Base-by-base conservation (phyloP, 2,329 filamentous ascomycete genomes). In the Dryadomyces quercus-mongolicae region DNA sequence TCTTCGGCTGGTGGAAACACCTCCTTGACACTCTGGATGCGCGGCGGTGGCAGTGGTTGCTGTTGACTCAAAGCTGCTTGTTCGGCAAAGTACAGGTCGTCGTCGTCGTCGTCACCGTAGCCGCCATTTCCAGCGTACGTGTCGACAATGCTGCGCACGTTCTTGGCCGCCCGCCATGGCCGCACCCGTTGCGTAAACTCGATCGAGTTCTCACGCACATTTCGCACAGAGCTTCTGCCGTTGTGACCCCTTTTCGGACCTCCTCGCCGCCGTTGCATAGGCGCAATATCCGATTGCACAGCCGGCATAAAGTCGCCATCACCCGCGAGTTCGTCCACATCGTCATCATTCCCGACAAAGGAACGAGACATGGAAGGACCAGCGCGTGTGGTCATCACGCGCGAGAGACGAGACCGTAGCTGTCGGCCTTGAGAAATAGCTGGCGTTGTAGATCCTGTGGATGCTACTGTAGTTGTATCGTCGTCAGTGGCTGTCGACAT, bases 21-120 rank as follows among this genome's bases (percentile, higher is more conserved):
- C 65, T 97, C 93, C 59, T 81, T 84, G 22, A 90, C 78, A 15
- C 82, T 81, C 13, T 79, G 70, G 45, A 80, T 70, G 66, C 83
- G 82, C 1, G 79, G 73, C 12, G 72, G 70, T 10, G 21, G 13
- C 22, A 40, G 10, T 25, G 22, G 22, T 25, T 20, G 25, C 47
- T n/a, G 47, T 31, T 18, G 16, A 63, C 68, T 0, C 66, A 62
- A 0, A 69, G 60, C 52, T 68, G 74, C 25, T 16, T 75, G 71
- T 1, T 79, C 77, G 0, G 74, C 69, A 2, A 70, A 62, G 58
- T 75, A 78, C 52, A 77, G 71, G 1, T 68, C 70, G 16, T 86
- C 80, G 10, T 85, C 80, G 44, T 86, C 78, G 55, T 81, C 69
- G 2, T 78, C 70, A 1, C 75, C 71, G 3, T 38, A 12, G 42